Percentiles rank a stretch among this genome's conserved stretches.
Conservation (phyloP, 805 yeast species). For the Millerago galiae region DNA sequence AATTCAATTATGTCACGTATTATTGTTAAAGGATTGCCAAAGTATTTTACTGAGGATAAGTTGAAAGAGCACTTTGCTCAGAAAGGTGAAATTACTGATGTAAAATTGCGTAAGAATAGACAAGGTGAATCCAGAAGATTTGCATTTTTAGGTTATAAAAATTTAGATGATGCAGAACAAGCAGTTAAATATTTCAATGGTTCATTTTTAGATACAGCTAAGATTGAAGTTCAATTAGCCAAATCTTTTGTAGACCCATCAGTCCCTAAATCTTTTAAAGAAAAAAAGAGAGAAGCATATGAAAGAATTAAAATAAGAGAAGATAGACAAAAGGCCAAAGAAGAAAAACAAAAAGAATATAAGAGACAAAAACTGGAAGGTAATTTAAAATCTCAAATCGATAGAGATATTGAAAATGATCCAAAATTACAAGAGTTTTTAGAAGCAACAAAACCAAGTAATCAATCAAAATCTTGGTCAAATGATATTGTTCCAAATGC, state of each 20-base stretch:
- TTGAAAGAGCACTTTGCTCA: constrained; percentile 56
- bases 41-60: constrained; percentile 67
- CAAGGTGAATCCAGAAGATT: constrained; percentile 87
- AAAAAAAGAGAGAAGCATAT: constrained; percentile 44
- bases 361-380: constrained; percentile 25
- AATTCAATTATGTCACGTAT: constrained; percentile 62
- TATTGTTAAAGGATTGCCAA: constrained; percentile 86
- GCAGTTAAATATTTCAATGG: constrained; percentile 74
- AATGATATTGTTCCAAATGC: constrained; percentile 31
- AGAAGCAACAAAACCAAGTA: constrained; percentile 74
- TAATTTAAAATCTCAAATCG: constrained; percentile 31
- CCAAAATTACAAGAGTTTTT: constrained; percentile 73
- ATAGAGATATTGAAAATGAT: constrained; percentile 55
- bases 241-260: constrained; percentile 79
- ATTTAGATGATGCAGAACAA: constrained; percentile 64
- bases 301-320: constrained; percentile 42
- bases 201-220: constrained; percentile 78
- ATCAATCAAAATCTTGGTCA: constrained; percentile 72
- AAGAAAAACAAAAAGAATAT: constrained; percentile 34
- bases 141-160: constrained; percentile 85
- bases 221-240: constrained; percentile 74
- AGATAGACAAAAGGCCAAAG: constrained; percentile 35
- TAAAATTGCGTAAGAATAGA: constrained; percentile 71
- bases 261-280: constrained; percentile 62
- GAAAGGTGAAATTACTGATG: constrained; percentile 75